Evolutionary conservation across 2,329 filamentous ascomycete genomes (phyloP).

Genomic region (Colletotrichum theobromicola): DNA sequence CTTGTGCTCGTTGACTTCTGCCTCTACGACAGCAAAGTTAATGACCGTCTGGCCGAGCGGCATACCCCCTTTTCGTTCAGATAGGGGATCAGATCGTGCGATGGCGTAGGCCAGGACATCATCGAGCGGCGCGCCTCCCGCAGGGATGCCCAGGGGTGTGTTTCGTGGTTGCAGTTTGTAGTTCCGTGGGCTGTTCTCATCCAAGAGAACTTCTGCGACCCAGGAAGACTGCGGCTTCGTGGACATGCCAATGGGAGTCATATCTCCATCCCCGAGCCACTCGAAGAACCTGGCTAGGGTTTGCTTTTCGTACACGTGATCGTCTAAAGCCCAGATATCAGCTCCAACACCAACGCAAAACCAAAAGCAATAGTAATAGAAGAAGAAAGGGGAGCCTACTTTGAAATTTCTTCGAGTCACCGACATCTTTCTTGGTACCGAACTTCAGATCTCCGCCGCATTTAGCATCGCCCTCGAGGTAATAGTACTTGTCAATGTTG

Average conservation of each 20-base stretch:
- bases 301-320: neutral
- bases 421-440: neutral
- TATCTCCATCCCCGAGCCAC: neutral
- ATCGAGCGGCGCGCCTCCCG: neutral
- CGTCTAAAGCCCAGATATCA: neutral
- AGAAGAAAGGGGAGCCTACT: neutral
- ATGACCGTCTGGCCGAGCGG: neutral
- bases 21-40: neutral
- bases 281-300: neutral
- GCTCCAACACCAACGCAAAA: neutral
- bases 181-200: neutral
- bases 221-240: neutral
- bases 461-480: neutral
- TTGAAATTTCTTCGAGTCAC: neutral
- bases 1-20: neutral
- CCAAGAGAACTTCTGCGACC: neutral
- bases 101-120: neutral
- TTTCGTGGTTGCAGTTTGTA: neutral
- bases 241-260: neutral
- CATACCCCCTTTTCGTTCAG: neutral
- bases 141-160: neutral
- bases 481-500: neutral
- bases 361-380: neutral
- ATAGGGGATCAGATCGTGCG: neutral
- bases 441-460: neutral